Evolutionary conservation across 805 yeast species (phyloP), one percentile per base, ranked within the genome.

Genomic region (Middelhovenomyces tepae): DNA sequence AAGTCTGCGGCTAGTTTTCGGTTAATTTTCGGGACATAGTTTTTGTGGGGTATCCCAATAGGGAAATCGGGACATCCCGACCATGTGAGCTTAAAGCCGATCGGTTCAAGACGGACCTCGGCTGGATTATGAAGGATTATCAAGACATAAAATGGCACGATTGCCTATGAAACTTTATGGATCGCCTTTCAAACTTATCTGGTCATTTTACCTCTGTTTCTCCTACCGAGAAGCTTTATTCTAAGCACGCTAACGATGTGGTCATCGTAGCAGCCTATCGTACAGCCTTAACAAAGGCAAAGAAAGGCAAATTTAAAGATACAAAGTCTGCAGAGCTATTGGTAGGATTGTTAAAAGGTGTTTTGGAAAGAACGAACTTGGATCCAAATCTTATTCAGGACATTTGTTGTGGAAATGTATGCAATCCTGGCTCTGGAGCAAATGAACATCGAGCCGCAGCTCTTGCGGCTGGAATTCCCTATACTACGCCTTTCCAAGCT

Each of bases 391-490:
- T 73, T 45, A 75, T 83, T 39, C 87, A 78, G 47, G 94, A 83
- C 47, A 78, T 83, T 38, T 76, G 77, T 16, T 75, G 80, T 40
- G 94, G 94, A 46, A 83, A 84, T 50, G 94, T 83, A 17, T 65
- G 83, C 47, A 81, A 82, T 59, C 68, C 71, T 26, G 89, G 87
- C 16, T 87, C 94, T 11, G 94, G 94, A 45, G 93, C 86, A 28
- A 77, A 79, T 31, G 94, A 83, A 56, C 87, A 79, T 54, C 65
- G 94, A 46, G 91, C 87, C 27, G 93, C 94, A 16, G 64, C 69
- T 40, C 67, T 84, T 37, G 86, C 87, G n/a, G 85, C 94, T 5
- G 94, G 94, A 22, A 65, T 83, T 27, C 94, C 94, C 10, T 61
- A 75, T 47, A 54, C 71, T 1, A 67, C 78, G 9, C 84, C 89